Evolutionary conservation across 805 yeast genomes (phyloP), one percentile per base, ranked within the genome.

Genomic region (Wickerhamomyces sydowiorum): DNA sequence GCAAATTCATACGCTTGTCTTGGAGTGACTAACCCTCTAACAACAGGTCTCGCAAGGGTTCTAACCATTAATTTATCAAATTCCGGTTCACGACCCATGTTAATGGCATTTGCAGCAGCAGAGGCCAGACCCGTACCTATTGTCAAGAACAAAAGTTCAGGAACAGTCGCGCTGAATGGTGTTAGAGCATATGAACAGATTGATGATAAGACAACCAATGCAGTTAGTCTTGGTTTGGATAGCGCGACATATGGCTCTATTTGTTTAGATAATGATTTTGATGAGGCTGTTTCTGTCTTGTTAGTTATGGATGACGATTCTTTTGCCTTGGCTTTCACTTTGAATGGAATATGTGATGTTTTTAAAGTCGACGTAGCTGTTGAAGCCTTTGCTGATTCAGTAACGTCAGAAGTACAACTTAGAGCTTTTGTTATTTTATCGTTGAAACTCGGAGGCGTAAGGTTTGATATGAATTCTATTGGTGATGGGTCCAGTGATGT

Each of bases 61-160:
- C 99, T 72, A 4, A 82, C 75, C 99, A 93, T 93, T 57, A 76
- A 73, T 37, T 76, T 72, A 58, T 93, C 99, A 57, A 80, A 93
- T 18, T 78, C 84, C 1, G 96, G 96, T 63, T 93, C 99, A 51
- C 99, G 71, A 2, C 89, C 98, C 96, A 90, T 91, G 58, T 93
- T 93, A 37, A 93, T 88, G 4, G 98, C 95, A 64, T 93, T 93
- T 2, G 99, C 99, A 2, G 96, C 81, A 10, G 95, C 95, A 0
- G 96, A 88, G 49, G 93, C 78, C 27, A 93, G 65, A 1, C 91
- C 77, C 0, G 97, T 93, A 14, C 99, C 99, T 0, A 73, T 62
- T 0, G 96, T 86, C 25, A 93, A 68, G 50, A 80, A 79, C 25
- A 86, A 54, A 38, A 93, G 72, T 47, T 86, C 82, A 7, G 77